Conservation (phyloP, 768 basidiomycete species). For the Strobilomyces dryophilus region DNA sequence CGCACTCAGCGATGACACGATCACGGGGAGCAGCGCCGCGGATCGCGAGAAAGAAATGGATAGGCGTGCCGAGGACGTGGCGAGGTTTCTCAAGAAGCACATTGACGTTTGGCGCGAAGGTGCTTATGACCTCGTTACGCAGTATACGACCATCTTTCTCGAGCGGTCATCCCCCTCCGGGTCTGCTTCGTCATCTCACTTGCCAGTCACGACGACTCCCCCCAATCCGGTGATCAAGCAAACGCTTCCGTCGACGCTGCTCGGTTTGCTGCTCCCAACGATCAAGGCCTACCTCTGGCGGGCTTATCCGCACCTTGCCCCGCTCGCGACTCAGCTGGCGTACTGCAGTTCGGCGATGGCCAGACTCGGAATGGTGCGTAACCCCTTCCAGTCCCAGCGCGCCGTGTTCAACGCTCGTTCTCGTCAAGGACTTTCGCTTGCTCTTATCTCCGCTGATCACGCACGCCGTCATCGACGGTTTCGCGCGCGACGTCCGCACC, state of each 20-base stretch:
- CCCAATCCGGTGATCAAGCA: slow-evolving; percentile 26
- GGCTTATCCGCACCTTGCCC: slow-evolving; percentile 61
- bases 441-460: slow-evolving; percentile 65
- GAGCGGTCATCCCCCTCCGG: slow-evolving; percentile 47
- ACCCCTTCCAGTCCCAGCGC: not conserved
- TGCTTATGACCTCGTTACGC: slow-evolving; percentile 87
- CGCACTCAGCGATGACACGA: slow-evolving; percentile 7
- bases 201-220: slow-evolving; percentile 17
- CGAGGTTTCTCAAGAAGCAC: slow-evolving; percentile 78
- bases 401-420: not conserved
- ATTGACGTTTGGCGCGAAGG: slow-evolving; percentile 91
- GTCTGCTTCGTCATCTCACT: slow-evolving; percentile 15
- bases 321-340: slow-evolving; percentile 87
- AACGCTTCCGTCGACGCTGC: slow-evolving; percentile 30
- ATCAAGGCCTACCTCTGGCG: slow-evolving; percentile 59
- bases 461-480: slow-evolving; percentile 54
- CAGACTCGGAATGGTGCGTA: slow-evolving; percentile 72
- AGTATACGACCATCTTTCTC: slow-evolving; percentile 86
- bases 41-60: slow-evolving; percentile 45
- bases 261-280: slow-evolving; percentile 59
- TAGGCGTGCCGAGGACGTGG: slow-evolving; percentile 64
- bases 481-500: slow-evolving; percentile 41
- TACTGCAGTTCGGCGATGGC: slow-evolving; percentile 92
- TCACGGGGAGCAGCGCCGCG: slow-evolving; percentile 23
- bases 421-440: slow-evolving; percentile 56